Evolutionary conservation across 768 basidiomycete species (phyloP), one percentile per base, ranked within the genome.

Genomic region (Lanmaoa pseudosensibilis): DNA sequence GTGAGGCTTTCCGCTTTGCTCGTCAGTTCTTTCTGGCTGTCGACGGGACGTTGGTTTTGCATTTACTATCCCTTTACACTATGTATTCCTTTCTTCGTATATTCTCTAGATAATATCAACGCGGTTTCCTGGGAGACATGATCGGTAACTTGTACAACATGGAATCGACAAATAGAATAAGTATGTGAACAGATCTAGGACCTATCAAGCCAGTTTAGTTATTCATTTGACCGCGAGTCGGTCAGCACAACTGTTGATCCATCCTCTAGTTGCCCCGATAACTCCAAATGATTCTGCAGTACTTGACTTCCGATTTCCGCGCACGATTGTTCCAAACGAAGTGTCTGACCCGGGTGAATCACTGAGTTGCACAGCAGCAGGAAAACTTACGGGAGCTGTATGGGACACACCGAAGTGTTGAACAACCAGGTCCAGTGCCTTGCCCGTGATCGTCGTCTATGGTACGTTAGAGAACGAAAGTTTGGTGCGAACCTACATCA

Each of bases 371-470:
- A 15, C 34, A 5, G 5, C 5, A 46, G 19, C 7, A 6, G 21
- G 23, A 15, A 57, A 37, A 55, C 70, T 41, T 13, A 72, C 65
- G 6, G 53, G 50, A 48, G 43, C 21, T 34, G 32, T 37, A 33
- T 37, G 52, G 21, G 59, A 59, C 50, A 59, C 16, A 12, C 48
- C 58, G 40, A 73, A 61, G 33, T 63, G 58, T 12, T 58, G 58
- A 18, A 74, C 73, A 44, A 82, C 67, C 39, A 84, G 64, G 63
- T 91, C 90, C 40, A 90, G 71, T 11, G 81, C 88, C 62, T 75
- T 83, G 1, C 90, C 90, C 11, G 82, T 76, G 12, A 79, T 68
- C 15, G 83, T 67, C 9, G 76, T 75, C 88, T 90, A 58, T 34
- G 38, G 43, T 34, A 41, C 13, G 44, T 62, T 54, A 61, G 55